Evolutionary conservation across 1,284 basidiomycete genomes (phyloP), one percentile per base, ranked within the genome.

Genomic region (Mycosarcoma maydis): DNA sequence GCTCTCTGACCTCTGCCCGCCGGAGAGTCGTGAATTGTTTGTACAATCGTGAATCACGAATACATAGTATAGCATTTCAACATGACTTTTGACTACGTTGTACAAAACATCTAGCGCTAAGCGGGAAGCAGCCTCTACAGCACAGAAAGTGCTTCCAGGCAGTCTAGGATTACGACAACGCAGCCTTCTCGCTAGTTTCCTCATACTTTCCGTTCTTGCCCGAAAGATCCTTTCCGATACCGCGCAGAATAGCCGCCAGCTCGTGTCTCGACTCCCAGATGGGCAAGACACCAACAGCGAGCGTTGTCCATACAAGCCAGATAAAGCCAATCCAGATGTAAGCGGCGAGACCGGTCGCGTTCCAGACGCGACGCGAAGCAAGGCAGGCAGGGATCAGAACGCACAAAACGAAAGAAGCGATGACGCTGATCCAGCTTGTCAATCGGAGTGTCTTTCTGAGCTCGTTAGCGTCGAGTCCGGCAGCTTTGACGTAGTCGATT

Each of bases 251-350:
- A 75, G 86, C 82, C 4, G 27, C 41, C 26, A 94, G 77, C 2
- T 90, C 90, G 5, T 77, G 83, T 40, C 91, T 84, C 61, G 90
- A 92, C 85, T 96, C 93, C 83, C 86, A 93, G 3, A 93, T 82
- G 17, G 92, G 92, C 76, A 90, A 90, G n/a, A 94, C 42, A 11
- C 93, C 90, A 23, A 93, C 90, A 16, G 87, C 85, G 5, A 70
- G 22, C 5, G 85, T 16, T 2, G 89, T 86, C 61, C 86, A 85
- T 80, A 94, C 91, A 10, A 90, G 86, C 92, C 92, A 94, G 33
- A 89, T 83, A 69, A 95, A 89, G 2, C 90, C 90, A 51, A 82
- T 47, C 56, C 72, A 72, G 24, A 77, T 64, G 69, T 78, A 81
- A 2, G 74, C 79, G 0, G 65, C 69, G n/a, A 81, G 45, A 8